Evolutionary conservation across 441 rosid species (phyloP), one percentile per base, ranked within the genome.

Genomic region (Pelargonium citronellum): DNA sequence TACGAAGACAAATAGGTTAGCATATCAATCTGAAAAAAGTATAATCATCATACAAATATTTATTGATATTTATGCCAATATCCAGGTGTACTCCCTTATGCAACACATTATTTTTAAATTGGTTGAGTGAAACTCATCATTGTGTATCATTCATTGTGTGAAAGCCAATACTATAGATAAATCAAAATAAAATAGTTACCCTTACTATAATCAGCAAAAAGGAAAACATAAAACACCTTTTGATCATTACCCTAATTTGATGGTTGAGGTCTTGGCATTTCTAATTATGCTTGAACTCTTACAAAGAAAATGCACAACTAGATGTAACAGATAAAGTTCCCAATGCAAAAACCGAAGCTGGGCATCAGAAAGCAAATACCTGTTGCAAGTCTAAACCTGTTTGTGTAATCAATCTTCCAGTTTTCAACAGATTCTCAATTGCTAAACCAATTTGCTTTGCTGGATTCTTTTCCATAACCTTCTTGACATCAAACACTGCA

Each of bases 311-410:
- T 60, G 64, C 64, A 60, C 9, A n/a, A 57, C 4, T 60, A 30
- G 34, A 9, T 20, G 64, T 22, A 60, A 60, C 2, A 60, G 30
- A 19, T 20, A 66, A 67, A 57, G 66, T 61, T 58, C 47, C 11
- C 67, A 53, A 71, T 37, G 47, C 66, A 63, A 49, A 58, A 44
- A 70, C 13, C 55, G 13, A 64, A 67, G 13, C 73, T 41, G 53
- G 19, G 65, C 37, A 24, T 34, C 22, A 49, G 16, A 61, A 68
- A 55, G 19, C 27, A 39, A 68, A 68, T 79, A 89, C 99, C 95
- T 95, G 96, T 79, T 92, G 97, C 72, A 95, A 81, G 82, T 95
- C 99, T 67, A 95, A 79, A 75, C 97, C 92, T 24, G 98, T 79
- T 78, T 87, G 94, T 2, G 92, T 86, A 30, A 55, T 72, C 61